phyloP scores from a whole-genome alignment of 1,284 basidiomycete species.

The Rhizoctonia solani region DNA sequence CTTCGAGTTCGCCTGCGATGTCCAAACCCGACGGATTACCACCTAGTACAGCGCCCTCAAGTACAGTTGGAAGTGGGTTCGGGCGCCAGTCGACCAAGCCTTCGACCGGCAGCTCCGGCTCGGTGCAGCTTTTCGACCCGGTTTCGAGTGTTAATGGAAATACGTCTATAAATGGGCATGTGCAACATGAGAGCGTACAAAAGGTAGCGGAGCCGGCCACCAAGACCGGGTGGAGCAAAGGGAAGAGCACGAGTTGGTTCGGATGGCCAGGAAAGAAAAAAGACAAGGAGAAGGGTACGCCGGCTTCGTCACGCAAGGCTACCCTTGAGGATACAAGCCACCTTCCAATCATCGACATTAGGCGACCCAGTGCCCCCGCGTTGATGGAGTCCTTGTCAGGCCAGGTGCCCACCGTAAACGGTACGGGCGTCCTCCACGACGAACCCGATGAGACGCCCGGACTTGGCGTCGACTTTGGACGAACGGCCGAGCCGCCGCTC shows the following conservation, averaged over 20 bases:
- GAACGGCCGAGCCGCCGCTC: conserved; percentile 1
- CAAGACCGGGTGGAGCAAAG: background rate
- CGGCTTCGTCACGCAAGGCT: background rate
- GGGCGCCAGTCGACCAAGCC: background rate
- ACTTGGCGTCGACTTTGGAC: conserved; percentile 6
- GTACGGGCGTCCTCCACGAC: background rate
- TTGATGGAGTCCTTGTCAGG: background rate
- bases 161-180: conserved; percentile 1
- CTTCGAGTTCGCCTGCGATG: conserved; percentile 20
- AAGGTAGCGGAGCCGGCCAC: background rate
- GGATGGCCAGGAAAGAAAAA: background rate
- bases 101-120: background rate
- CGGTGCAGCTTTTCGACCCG: background rate
- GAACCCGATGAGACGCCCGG: conserved; percentile 8
- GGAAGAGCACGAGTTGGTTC: conserved; percentile 1
- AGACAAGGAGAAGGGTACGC: conserved; percentile 12
- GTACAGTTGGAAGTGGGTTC: conserved; percentile 13
- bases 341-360: conserved; percentile 9
- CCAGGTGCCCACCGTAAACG: background rate
- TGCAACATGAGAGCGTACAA: background rate
- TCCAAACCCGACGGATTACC: conserved; percentile 3
- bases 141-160: background rate
- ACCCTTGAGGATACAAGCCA: conserved; percentile 8
- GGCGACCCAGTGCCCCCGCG: conserved; percentile 20
- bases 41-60: conserved; percentile 19